Conservation (phyloP, 768 basidiomycete genomes). For the Trametes cinnabarina region DNA sequence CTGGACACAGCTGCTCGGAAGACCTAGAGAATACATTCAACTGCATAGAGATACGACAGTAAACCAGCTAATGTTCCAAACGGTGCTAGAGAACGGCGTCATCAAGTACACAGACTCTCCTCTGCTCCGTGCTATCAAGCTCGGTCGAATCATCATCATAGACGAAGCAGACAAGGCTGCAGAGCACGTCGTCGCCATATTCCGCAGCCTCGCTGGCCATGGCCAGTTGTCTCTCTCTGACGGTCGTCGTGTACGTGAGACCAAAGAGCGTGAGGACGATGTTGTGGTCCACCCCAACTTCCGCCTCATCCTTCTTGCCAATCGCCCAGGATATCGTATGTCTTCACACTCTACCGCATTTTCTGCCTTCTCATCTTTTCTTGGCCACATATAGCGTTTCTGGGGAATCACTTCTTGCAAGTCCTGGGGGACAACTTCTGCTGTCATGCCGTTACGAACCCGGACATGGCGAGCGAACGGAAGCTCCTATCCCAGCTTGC, state of each 20-base stretch:
- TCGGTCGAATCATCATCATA: slow-evolving; percentile 64
- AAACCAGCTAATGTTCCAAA: slow-evolving; percentile 69
- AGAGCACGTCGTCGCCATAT: slow-evolving; percentile 70
- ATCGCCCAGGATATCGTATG: slow-evolving; percentile 68
- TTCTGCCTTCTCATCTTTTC: not conserved
- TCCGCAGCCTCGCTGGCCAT: slow-evolving; percentile 66
- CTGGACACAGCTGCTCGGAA: slow-evolving; percentile 48
- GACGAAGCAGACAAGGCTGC: slow-evolving; percentile 75
- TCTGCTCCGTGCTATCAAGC: slow-evolving; percentile 58
- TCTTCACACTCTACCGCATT: not conserved
- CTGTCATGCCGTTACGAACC: slow-evolving; percentile 62
- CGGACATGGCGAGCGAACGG: slow-evolving; percentile 63
- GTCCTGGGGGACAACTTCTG: slow-evolving; percentile 71
- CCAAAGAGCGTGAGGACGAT: slow-evolving; percentile 48
- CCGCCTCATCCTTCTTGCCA: slow-evolving; percentile 61
- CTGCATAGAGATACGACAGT: slow-evolving; percentile 70
- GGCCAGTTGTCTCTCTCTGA: slow-evolving; percentile 63
- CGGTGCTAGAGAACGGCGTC: slow-evolving; percentile 54
- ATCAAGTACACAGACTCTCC: slow-evolving; percentile 65
- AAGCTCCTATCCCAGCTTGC: slow-evolving; percentile 59
- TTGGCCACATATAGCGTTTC: slow-evolving; percentile 61
- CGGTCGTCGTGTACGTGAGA: slow-evolving; percentile 52
- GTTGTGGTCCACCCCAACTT: slow-evolving; percentile 64
- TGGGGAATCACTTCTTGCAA: slow-evolving; percentile 71
- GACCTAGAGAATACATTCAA: slow-evolving; percentile 69